These are phyloP conservation scores for Penicillium turbatum DNA, from an alignment of 495 filamentous ascomycete species.

Conservation along the genomic window DNA sequence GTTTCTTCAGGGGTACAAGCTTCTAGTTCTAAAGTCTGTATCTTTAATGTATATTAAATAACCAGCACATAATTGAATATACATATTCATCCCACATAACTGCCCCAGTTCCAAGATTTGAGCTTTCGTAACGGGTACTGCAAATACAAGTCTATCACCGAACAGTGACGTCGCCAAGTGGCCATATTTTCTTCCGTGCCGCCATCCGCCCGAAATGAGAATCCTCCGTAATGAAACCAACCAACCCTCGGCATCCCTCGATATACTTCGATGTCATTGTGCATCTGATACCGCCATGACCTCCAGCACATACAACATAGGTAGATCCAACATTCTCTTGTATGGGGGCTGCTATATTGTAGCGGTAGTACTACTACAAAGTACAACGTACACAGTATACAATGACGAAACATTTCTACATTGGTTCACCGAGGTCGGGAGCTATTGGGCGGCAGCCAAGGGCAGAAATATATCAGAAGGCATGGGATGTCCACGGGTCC, in stretches of 20 bases:
- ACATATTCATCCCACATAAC: neutral
- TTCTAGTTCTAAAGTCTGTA: neutral
- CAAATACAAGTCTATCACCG: slow-evolving; percentile 6
- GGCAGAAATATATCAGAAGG: slow-evolving; percentile 7
- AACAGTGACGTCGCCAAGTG: slow-evolving; percentile 40
- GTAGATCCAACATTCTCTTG: too few relatives aligned
- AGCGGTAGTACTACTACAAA: too few relatives aligned
- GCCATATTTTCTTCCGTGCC: slow-evolving; percentile 22
- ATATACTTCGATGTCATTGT: neutral
- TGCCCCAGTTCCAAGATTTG: neutral
- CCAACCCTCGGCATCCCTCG: neutral
- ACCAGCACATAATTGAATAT: too few relatives aligned
- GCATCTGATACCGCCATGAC: neutral
- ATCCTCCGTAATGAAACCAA: neutral
- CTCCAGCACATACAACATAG: neutral
- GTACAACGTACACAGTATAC: neutral
- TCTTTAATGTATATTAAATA: neutral
- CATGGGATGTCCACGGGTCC: neutral
- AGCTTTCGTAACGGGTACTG: slow-evolving; percentile 3
- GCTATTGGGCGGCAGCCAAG: slow-evolving; percentile 8
- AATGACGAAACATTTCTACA: slow-evolving; percentile 14
- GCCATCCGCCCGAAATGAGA: slow-evolving; percentile 11
- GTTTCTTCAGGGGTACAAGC: too few relatives aligned
- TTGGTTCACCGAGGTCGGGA: slow-evolving; percentile 27
- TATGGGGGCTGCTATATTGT: too few relatives aligned